phyloP scores from a whole-genome alignment of 2,329 filamentous ascomycete genomes.

The Beauveria australis region DNA sequence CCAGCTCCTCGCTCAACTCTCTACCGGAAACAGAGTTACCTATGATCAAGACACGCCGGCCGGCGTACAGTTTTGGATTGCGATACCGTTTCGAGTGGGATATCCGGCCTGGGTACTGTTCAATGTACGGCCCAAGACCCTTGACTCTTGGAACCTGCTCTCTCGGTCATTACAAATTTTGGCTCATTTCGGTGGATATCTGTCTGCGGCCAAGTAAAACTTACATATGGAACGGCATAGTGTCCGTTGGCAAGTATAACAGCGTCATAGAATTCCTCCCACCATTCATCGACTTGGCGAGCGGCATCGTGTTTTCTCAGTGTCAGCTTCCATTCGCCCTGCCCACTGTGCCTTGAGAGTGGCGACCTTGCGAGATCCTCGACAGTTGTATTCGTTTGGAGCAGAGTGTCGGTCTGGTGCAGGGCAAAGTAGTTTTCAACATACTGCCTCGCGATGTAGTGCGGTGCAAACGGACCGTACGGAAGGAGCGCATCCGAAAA shows the following conservation, averaged over 20 bases:
- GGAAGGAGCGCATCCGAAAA: constrained; percentile 46
- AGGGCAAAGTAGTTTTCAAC: constrained; percentile 46
- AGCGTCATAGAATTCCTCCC: constrained; percentile 42
- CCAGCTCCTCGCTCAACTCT: constrained; percentile 31
- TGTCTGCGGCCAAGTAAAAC: constrained; percentile 7
- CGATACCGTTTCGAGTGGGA: constrained; percentile 40
- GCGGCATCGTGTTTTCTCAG: constrained; percentile 37
- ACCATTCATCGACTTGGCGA: constrained; percentile 41
- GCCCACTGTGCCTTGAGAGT: not conserved
- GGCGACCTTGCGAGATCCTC: constrained; percentile 36
- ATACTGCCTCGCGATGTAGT: constrained; percentile 46
- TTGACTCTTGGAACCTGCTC: not conserved
- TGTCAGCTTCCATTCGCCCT: constrained; percentile 36
- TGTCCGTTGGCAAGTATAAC: constrained; percentile 36
- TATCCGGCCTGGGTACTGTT: constrained; percentile 30
- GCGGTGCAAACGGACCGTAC: constrained; percentile 48
- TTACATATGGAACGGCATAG: constrained; percentile 38
- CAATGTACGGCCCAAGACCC: not conserved
- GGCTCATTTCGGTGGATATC: not conserved
- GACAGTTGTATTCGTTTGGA: constrained; percentile 43
- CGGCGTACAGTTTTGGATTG: constrained; percentile 24
- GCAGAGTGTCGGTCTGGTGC: constrained; percentile 36
- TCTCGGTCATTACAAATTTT: not conserved
- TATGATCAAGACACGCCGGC: constrained; percentile 29
- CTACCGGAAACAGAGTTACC: constrained; percentile 38